Conservation (phyloP, 2,329 filamentous ascomycete species). For the Fusarium sp. region DNA sequence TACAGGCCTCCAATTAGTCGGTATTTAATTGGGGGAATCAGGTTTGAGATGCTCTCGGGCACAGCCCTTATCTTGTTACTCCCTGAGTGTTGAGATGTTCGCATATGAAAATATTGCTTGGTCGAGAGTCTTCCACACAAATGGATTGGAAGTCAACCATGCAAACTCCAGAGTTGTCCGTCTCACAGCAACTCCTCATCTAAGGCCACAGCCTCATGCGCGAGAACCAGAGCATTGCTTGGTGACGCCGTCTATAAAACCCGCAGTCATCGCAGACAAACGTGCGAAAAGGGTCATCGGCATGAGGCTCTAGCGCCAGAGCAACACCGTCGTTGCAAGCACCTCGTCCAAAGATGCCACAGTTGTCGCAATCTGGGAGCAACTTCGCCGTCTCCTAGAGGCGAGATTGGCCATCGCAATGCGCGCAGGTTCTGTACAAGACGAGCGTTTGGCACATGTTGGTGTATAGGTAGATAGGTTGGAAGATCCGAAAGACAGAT, state of each 20-base stretch:
- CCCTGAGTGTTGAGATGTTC: not conserved
- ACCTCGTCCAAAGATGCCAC: conserved; percentile 26
- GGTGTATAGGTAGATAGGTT: not conserved
- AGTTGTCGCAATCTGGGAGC: conserved; percentile 35
- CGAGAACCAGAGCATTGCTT: conserved; percentile 20
- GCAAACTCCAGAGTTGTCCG: not conserved
- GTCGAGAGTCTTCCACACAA: not conserved
- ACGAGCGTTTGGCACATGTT: conserved; percentile 35
- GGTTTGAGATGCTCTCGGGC: not conserved
- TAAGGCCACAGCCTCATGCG: conserved; percentile 15
- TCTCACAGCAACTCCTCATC: not conserved
- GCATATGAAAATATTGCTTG: not conserved
- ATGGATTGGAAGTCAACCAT: not conserved
- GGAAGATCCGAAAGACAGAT: not conserved
- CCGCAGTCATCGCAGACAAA: conserved; percentile 27
- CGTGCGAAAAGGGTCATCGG: conserved; percentile 14
- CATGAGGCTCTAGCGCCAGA: conserved; percentile 22
- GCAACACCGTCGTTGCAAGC: conserved; percentile 32
- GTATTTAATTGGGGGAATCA: not conserved
- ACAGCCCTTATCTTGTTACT: not conserved
- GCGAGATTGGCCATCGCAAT: conserved; percentile 26
- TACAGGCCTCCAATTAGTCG: not conserved
- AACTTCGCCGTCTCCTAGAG: conserved; percentile 34
- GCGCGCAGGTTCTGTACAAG: conserved; percentile 30
- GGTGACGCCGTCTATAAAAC: conserved; percentile 5